Percentiles rank a stretch among this genome's conserved stretches.
phyloP scores from a whole-genome alignment of 805 yeast species.

The Wickerhamomyces xylosicus region DNA sequence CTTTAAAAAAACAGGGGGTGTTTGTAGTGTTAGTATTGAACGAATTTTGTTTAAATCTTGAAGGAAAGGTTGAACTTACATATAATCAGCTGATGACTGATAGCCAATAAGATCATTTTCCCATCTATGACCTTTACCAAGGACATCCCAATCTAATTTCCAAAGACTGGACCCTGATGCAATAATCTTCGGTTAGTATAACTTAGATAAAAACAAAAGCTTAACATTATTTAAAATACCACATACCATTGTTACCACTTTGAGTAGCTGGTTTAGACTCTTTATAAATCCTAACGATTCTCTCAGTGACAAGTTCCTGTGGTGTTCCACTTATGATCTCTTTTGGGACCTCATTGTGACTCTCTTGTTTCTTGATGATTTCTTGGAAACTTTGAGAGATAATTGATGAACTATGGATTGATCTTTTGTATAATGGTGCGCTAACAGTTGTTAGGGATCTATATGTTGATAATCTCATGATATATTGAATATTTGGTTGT shows the following conservation, averaged over 20 bases:
- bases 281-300: conserved; percentile 69
- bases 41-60: background rate
- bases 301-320: conserved; percentile 40
- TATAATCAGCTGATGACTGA: conserved; percentile 69
- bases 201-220: too few relatives aligned
- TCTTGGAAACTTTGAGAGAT: background rate
- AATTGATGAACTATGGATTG: background rate
- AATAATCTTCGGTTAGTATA: background rate
- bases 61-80: conserved; percentile 27
- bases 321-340: conserved; percentile 77
- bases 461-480: too few relatives aligned
- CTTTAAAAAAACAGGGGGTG: conserved; percentile 1
- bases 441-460: too few relatives aligned
- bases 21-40: conserved; percentile 2
- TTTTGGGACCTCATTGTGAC: conserved; percentile 28
- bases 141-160: conserved; percentile 79
- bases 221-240: too few relatives aligned
- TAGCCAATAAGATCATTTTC: conserved; percentile 85
- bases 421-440: too few relatives aligned
- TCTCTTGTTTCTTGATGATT: conserved; percentile 12
- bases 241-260: conserved; percentile 37
- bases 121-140: conserved; percentile 74
- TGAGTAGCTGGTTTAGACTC: conserved; percentile 79
- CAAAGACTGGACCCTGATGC: conserved; percentile 36
- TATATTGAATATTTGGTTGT: too few relatives aligned